Evolutionary conservation across 2,329 filamentous ascomycete species (phyloP).

Genomic region (Endocalyx cinctus): DNA sequence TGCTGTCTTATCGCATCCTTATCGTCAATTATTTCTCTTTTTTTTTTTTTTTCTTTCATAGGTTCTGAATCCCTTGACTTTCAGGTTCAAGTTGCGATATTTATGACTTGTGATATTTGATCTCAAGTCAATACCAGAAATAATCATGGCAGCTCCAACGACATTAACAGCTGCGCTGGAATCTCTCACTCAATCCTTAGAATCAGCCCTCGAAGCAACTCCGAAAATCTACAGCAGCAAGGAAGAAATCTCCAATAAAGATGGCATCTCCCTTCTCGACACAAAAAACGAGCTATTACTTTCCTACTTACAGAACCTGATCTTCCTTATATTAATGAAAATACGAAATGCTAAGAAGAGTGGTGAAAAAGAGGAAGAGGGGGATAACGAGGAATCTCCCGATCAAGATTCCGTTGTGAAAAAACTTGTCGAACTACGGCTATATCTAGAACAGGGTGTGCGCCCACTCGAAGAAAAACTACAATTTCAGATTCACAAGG

Average conservation of each 20-base stretch:
- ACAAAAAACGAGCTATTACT: slow-evolving; percentile 96
- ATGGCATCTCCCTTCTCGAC: slow-evolving; percentile 92
- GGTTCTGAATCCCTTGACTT: no score
- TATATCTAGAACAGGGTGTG: slow-evolving; percentile 90
- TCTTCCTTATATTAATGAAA: slow-evolving; percentile 80
- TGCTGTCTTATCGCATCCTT: no score
- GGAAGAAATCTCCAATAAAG: slow-evolving; percentile 68
- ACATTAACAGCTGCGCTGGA: slow-evolving; percentile 47
- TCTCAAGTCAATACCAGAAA: no score
- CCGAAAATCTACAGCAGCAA: slow-evolving; percentile 59
- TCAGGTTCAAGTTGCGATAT: no score
- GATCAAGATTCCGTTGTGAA: slow-evolving; percentile 71
- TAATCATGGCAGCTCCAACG: slow-evolving; percentile 45
- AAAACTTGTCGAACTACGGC: slow-evolving; percentile 84
- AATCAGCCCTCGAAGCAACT: slow-evolving; percentile 62
- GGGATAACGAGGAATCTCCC: slow-evolving; percentile 41
- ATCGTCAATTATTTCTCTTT: no score
- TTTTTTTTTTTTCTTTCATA: no score
- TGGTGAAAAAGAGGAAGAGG: slow-evolving; percentile 25
- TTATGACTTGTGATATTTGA: no score
- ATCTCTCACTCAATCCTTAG: slow-evolving; percentile 54
- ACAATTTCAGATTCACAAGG: slow-evolving; percentile 94
- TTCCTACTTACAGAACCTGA: slow-evolving; percentile 90
- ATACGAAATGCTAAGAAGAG: slow-evolving; percentile 51
- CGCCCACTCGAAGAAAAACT: slow-evolving; percentile 84